Evolutionary conservation across 441 rosid genomes (phyloP), one percentile per base, ranked within the genome.

Genomic region (Omphalea diandra): DNA sequence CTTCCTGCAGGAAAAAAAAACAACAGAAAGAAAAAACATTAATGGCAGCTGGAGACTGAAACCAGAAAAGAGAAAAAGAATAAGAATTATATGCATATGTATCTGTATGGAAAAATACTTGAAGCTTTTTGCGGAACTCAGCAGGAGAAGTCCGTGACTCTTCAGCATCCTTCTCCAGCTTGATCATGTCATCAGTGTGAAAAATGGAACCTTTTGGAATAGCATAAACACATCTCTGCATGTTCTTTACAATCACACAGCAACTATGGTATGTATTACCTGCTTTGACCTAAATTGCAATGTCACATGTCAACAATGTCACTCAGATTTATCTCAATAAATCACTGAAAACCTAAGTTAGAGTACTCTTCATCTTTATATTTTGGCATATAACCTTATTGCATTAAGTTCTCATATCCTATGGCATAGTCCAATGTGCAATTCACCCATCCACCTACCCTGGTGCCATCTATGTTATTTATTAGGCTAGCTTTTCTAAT

Each of bases 191-290:
- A 53, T 85, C 85, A 43, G 82, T 77, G 68, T 79, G 85, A 82
- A 95, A 85, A 58, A 88, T 55, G 49, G 90, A 82, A 76, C 77
- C 81, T 70, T 63, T 76, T 71, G 99, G 97, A 74, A 95, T 81
- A 63, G 98, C 99, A 83, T 87, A 93, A 58, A 93, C 89, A 75
- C 97, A 87, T 82, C 98, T 88, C 79, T 83, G 89, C 81, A 84
- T 87, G 75, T 90, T 89, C 87, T 89, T 93, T 49, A 93, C 87
- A 73, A 90, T 85, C 64, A 80, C 84, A 58, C 94, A 93, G 82
- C 99, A 95, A 77, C 98, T 95, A 56, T 89, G 90, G 84, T 84
- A 88, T 18, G 77, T 63, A 60, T 76, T 82, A 79, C 91, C 97
- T 60, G 80, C 81, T 91, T 89, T 95, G 78, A 95, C 98, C 99